Evolutionary conservation across 768 basidiomycete genomes (phyloP).

Genomic region (Lyophyllum atratum): DNA sequence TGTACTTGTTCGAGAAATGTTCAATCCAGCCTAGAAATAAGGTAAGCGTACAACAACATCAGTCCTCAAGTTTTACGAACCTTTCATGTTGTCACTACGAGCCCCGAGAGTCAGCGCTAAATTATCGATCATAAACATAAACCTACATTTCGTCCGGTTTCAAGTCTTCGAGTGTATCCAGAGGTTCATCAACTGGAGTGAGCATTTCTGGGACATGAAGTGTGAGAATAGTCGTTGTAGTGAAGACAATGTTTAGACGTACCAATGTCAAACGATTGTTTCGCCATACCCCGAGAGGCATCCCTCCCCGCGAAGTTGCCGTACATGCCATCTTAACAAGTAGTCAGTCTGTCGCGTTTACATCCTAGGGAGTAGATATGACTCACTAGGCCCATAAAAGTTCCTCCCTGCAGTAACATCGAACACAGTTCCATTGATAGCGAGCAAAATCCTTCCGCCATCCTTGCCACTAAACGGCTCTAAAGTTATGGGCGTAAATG

Average conservation of each 20-base stretch:
- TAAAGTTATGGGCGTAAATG: conserved; percentile 79
- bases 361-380: not conserved
- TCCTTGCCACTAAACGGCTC: conserved; percentile 64
- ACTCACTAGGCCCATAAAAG: conserved; percentile 94
- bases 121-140: not conserved
- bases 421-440: conserved; percentile 85
- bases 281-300: conserved; percentile 96
- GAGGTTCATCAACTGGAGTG: conserved; percentile 80
- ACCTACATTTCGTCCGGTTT: conserved; percentile 81
- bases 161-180: conserved; percentile 84
- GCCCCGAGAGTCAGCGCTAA: not conserved
- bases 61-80: conserved; percentile 35
- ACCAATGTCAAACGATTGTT: conserved; percentile 95
- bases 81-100: conserved; percentile 88
- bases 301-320: conserved; percentile 97
- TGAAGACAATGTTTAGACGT: conserved; percentile 23
- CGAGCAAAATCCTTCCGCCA: conserved; percentile 76
- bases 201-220: conserved; percentile 74
- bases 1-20: conserved; percentile 92
- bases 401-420: conserved; percentile 88
- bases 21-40: conserved; percentile 78
- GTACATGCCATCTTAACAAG: conserved; percentile 84
- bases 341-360: not conserved
- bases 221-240: not conserved
- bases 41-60: not conserved